Conservation (phyloP, 2,329 filamentous ascomycete species). For the Xylaria sp. region DNA sequence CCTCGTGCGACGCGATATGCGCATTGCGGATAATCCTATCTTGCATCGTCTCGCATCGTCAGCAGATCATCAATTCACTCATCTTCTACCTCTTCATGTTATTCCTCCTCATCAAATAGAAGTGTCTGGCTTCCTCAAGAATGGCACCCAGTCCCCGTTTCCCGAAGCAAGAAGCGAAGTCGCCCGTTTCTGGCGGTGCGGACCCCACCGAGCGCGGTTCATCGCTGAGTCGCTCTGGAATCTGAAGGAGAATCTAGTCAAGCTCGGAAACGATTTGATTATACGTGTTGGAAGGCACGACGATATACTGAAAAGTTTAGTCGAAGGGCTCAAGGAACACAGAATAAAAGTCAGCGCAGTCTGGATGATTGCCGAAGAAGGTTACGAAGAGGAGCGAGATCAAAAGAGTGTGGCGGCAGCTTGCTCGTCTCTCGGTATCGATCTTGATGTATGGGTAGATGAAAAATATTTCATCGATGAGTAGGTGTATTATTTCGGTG, state of each 20-base stretch:
- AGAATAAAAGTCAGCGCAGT: conserved; percentile 67
- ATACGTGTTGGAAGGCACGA: conserved; percentile 71
- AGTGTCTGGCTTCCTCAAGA: conserved; percentile 75
- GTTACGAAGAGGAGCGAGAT: conserved; percentile 74
- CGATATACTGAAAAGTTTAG: conserved; percentile 68
- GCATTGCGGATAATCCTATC: conserved; percentile 79
- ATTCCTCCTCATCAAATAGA: conserved; percentile 78
- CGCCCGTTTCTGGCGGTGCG: conserved; percentile 77
- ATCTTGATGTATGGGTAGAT: conserved; percentile 75
- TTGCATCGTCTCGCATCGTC: conserved; percentile 66
- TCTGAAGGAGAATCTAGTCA: conserved; percentile 70
- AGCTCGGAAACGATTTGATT: conserved; percentile 68
- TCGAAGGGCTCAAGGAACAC: conserved; percentile 59
- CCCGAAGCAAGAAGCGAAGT: conserved; percentile 74
- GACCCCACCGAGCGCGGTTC: conserved; percentile 77
- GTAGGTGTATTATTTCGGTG: conserved; percentile 60
- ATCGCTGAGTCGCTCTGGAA: conserved; percentile 79
- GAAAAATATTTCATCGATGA: conserved; percentile 85
- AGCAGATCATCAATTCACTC: conserved; percentile 67
- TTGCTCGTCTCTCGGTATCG: conserved; percentile 63
- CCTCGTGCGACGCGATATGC: conserved; percentile 77
- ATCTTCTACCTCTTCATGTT: conserved; percentile 77
- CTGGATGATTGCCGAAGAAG: conserved; percentile 80
- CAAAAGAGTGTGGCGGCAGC: conserved; percentile 65
- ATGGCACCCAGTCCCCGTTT: conserved; percentile 69